Conservation (phyloP, 208 protist species). For the Acanthamoeba royreba region DNA sequence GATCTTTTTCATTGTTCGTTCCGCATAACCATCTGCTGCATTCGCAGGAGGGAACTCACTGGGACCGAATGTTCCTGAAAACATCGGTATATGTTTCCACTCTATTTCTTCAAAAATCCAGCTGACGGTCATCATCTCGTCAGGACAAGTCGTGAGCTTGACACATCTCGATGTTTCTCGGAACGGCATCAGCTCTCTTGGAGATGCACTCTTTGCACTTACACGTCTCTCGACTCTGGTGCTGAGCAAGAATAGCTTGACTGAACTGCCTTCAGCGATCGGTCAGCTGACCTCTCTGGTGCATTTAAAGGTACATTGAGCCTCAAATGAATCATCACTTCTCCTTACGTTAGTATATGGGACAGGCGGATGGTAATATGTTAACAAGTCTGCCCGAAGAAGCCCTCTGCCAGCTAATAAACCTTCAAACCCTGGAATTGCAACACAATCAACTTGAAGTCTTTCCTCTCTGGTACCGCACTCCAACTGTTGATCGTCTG, state of each 20-base stretch:
- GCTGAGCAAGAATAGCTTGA: neutral
- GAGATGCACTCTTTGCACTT: neutral
- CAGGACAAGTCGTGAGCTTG: too few relatives aligned
- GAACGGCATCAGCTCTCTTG: too few relatives aligned
- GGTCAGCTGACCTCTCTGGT: neutral
- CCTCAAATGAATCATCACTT: too few relatives aligned
- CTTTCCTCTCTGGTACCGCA: constrained; percentile 16
- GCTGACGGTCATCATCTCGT: too few relatives aligned
- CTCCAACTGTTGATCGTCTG: neutral
- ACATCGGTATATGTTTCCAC: neutral
- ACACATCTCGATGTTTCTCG: too few relatives aligned
- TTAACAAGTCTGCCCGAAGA: neutral
- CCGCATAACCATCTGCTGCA: neutral
- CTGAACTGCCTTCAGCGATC: neutral
- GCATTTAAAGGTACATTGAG: neutral
- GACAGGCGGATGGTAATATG: neutral
- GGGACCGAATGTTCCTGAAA: neutral
- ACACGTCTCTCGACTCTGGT: neutral
- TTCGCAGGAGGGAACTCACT: neutral
- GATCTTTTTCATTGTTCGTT: neutral
- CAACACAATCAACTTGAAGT: constrained; percentile 22
- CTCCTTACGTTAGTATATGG: too few relatives aligned
- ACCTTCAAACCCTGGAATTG: neutral
- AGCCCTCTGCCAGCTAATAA: neutral
- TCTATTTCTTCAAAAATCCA: too few relatives aligned